Base-by-base conservation (phyloP, 352 stramenopile genomes). In the Phytophthora syringae region DNA sequence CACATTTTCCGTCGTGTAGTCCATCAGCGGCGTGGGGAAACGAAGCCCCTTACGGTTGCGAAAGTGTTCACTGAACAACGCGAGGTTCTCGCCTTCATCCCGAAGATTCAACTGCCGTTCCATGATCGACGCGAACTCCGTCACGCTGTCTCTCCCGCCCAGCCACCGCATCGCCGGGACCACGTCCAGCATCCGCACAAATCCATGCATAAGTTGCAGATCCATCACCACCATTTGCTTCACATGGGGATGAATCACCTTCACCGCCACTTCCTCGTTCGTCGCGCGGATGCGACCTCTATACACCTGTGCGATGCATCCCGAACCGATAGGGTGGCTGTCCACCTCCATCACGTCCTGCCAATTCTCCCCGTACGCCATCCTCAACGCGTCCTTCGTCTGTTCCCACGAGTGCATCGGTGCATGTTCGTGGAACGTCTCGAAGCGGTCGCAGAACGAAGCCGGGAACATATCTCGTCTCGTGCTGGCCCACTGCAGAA, bases 241-340 rank as follows among this genome's bases (percentile, higher is more conserved):
- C 28, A 98, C 94, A 24, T 93, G 77, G 6, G 95, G 95, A 66
- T 98, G 95, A 28, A 99, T 88, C 1, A 98, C 88, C 57, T 98
- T 98, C 11, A 98, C 79, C 1, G 95, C 94, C 22, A 98, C 86
- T 20, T 87, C 56, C 28, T 94, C 78, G 32, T 72, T 72, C 1
- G 79, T 92, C 5, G 62, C 50, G n/a, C 67, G 60, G 15, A 98
- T 76, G 15, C 66, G 88, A 12, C 87, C 95, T 52, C 79, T 74
- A 80, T 98, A 98, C 2, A 99, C 97, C 72, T 98, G 95, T 1
- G 97, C 97, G 37, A 98, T 97, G 67, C 93, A 98, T 13, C 97
- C 97, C 20, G 93, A 98, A 10, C 95, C 97, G 58, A 95, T 92
- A 5, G 86, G 84, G 0, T 79, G 20, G 5, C 28, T 51, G 15